These are phyloP conservation scores for Aspergillus sp. DNA, from an alignment of 2,329 filamentous ascomycete species.

Conservation along the genomic window DNA sequence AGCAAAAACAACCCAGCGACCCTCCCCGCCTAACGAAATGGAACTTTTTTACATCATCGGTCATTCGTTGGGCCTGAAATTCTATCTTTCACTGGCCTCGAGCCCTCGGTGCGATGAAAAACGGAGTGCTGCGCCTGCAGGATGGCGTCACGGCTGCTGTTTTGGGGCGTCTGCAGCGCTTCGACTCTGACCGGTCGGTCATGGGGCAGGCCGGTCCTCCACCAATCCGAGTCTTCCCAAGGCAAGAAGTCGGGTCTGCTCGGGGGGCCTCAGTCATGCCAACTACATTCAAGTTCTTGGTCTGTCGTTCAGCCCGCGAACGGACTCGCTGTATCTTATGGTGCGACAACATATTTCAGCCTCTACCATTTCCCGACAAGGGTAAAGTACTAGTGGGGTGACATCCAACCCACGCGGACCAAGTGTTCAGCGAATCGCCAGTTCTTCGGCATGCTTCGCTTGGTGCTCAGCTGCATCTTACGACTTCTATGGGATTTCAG, in stretches of 20 bases:
- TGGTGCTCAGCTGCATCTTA: neutral
- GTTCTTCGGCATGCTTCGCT: neutral
- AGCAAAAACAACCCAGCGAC: neutral
- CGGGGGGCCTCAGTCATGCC: slow-evolving; percentile 11
- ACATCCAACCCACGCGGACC: neutral
- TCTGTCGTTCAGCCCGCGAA: neutral
- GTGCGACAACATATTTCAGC: neutral
- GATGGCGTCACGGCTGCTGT: slow-evolving; percentile 25
- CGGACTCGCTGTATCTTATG: neutral
- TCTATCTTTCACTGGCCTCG: slow-evolving; percentile 3
- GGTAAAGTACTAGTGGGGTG: neutral
- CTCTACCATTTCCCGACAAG: neutral
- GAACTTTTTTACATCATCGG: slow-evolving; percentile 14
- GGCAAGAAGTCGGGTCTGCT: slow-evolving; percentile 13
- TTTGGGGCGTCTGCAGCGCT: slow-evolving; percentile 22
- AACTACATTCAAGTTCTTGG: neutral
- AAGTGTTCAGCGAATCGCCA: neutral
- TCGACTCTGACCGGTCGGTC: slow-evolving; percentile 14
- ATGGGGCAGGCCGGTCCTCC: slow-evolving; percentile 17
- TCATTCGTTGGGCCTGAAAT: slow-evolving; percentile 9
- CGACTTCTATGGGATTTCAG: neutral
- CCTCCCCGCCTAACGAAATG: neutral
- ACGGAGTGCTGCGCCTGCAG: slow-evolving; percentile 15
- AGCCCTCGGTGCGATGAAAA: slow-evolving; percentile 5
- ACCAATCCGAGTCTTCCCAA: slow-evolving; percentile 12